These are phyloP conservation scores for Venturia nashicola DNA, from an alignment of 2,329 filamentous ascomycete species.

Conservation along the genomic window DNA sequence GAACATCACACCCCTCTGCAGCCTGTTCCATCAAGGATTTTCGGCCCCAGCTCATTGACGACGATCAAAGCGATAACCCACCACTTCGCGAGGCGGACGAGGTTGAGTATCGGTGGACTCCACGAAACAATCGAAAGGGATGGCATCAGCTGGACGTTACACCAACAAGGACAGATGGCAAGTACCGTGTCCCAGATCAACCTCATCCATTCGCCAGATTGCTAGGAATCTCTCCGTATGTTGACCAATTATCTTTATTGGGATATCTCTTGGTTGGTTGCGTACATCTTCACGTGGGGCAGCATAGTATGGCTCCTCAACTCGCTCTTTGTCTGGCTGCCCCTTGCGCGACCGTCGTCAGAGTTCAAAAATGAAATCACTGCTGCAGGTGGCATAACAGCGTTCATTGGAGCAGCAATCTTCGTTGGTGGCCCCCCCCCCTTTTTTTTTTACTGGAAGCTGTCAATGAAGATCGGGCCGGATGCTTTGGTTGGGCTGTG, in stretches of 20 bases:
- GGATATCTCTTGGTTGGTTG: constrained; percentile 46
- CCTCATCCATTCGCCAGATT: constrained; percentile 20
- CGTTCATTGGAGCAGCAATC: constrained; percentile 54
- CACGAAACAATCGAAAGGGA: constrained; percentile 32
- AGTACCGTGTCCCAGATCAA: constrained; percentile 22
- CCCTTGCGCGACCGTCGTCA: constrained; percentile 38
- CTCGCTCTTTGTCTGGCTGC: constrained; percentile 52
- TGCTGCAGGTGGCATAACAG: constrained; percentile 47
- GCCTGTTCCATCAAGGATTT: neutral
- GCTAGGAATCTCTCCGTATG: constrained; percentile 34
- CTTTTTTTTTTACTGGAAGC: constrained; percentile 54
- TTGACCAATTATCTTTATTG: constrained; percentile 39
- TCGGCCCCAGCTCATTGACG: neutral
- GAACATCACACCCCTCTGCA: neutral
- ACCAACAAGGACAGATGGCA: constrained; percentile 11
- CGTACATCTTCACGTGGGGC: constrained; percentile 41
- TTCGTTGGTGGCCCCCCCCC: constrained; percentile 51
- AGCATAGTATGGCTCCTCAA: constrained; percentile 37
- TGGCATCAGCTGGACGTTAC: constrained; percentile 19
- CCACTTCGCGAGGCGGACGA: neutral
- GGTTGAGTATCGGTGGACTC: constrained; percentile 24
- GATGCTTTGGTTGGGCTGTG: constrained; percentile 59
- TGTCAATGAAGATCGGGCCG: constrained; percentile 51
- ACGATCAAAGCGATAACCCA: neutral
- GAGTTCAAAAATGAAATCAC: constrained; percentile 42